phyloP scores from a whole-genome alignment of 2,329 filamentous ascomycete species.

The Orbilia brochopaga region DNA sequence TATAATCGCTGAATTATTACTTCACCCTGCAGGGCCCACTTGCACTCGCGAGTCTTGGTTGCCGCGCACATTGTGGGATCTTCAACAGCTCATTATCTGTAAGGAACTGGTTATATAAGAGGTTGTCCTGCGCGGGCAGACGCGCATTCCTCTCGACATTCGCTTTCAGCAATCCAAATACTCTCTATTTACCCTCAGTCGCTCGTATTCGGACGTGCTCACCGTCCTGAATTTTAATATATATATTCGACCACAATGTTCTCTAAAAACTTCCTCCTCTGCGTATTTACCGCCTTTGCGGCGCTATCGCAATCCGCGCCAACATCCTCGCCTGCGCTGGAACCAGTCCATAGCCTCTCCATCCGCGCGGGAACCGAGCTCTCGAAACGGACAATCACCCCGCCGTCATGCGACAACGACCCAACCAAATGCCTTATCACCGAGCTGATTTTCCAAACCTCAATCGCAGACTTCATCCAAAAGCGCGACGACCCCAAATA shows the following conservation, averaged over 20 bases:
- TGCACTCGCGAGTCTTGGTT: too few species aligned
- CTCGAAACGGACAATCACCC: neutral
- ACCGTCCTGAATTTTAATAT: neutral
- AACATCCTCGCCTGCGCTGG: neutral
- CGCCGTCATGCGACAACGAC: constrained; percentile 11
- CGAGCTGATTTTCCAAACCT: constrained; percentile 12
- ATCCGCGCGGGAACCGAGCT: constrained; percentile 1
- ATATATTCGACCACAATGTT: constrained; percentile 16
- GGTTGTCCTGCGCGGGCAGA: too few species aligned
- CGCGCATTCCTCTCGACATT: neutral
- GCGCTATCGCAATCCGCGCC: constrained; percentile 12
- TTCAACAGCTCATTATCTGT: too few species aligned
- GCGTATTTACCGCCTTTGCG: constrained; percentile 12
- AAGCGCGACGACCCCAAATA: constrained; percentile 6
- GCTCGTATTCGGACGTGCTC: neutral
- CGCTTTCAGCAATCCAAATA: neutral
- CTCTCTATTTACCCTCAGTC: neutral
- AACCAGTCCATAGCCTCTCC: neutral
- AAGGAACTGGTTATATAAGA: too few species aligned
- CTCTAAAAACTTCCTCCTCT: constrained; percentile 19
- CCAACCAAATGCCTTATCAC: constrained; percentile 24
- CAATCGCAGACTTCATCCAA: constrained; percentile 12
- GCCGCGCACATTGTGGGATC: too few species aligned
- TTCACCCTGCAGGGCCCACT: too few species aligned
- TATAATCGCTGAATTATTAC: too few species aligned